These are phyloP conservation scores for Geopyxis carbonaria DNA, from an alignment of 495 filamentous ascomycete species.

Conservation along the genomic window DNA sequence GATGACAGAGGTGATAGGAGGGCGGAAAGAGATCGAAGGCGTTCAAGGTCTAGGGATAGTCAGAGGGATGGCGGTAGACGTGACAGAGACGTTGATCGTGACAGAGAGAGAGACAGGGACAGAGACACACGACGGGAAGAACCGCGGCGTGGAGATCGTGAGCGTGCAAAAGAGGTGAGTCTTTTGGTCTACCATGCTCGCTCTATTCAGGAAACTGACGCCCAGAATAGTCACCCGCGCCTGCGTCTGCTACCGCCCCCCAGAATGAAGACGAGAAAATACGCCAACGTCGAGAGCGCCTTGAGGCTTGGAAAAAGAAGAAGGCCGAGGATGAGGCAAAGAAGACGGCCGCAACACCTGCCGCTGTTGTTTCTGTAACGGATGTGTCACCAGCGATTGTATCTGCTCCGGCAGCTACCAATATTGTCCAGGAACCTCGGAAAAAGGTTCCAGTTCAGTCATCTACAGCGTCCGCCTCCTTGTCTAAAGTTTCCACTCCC, in stretches of 20 bases:
- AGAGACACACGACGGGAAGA: constrained; percentile 61
- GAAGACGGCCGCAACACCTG: constrained; percentile 50
- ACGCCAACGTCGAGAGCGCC: constrained; percentile 61
- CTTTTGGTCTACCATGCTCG: constrained; percentile 7
- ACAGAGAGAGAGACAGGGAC: constrained; percentile 31
- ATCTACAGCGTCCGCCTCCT: constrained; percentile 33
- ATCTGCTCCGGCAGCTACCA: constrained; percentile 37
- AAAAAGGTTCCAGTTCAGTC: constrained; percentile 45
- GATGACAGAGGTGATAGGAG: constrained; percentile 40
- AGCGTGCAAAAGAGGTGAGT: constrained; percentile 48
- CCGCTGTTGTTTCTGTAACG: constrained; percentile 40
- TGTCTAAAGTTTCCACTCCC: constrained; percentile 29
- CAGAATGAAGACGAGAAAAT: constrained; percentile 65
- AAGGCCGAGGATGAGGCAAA: constrained; percentile 60
- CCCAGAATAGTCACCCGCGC: constrained; percentile 42
- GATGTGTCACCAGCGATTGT: constrained; percentile 29
- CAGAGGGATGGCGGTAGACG: constrained; percentile 13
- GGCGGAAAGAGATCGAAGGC: constrained; percentile 47
- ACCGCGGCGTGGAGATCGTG: constrained; percentile 49
- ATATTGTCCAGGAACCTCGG: constrained; percentile 35
- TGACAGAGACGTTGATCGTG: constrained; percentile 34
- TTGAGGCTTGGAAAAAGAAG: constrained; percentile 86
- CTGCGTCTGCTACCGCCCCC: constrained; percentile 34
- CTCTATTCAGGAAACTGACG: constrained; percentile 30
- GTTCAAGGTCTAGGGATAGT: constrained; percentile 20